Percentiles rank a stretch among this genome's conserved stretches.
These are phyloP conservation scores for Raphanus raphanistrum DNA, from an alignment of 345 rosid species.

Conservation along the genomic window DNA sequence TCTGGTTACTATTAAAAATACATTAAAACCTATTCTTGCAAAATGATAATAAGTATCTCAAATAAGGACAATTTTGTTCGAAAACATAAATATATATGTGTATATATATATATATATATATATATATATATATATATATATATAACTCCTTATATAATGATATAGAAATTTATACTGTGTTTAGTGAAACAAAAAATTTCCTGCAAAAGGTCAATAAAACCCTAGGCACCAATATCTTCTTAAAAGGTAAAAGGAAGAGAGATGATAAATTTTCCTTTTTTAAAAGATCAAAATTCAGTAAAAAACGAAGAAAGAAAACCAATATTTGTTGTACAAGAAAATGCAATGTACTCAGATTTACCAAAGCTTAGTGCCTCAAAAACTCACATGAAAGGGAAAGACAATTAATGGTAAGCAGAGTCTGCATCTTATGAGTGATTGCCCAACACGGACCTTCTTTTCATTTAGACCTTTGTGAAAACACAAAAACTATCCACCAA, in stretches of 20 bases:
- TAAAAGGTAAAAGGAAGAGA: background rate
- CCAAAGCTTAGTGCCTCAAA: constrained; percentile 30
- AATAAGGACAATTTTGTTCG: background rate
- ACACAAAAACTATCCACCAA: constrained; percentile 34
- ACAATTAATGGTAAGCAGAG: constrained; percentile 42
- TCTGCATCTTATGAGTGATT: constrained; percentile 42
- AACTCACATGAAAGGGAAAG: constrained; percentile 40
- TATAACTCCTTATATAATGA: background rate
- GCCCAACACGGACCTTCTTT: constrained; percentile 38
- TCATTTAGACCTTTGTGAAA: constrained; percentile 40
- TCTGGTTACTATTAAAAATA: background rate
- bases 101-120: background rate
- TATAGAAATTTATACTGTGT: background rate
- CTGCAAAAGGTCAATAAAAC: constrained; percentile 12
- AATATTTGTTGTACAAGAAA: constrained; percentile 7
- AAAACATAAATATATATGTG: background rate
- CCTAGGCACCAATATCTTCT: background rate
- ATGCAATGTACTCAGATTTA: constrained; percentile 7
- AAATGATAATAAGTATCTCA: background rate
- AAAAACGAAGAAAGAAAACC: constrained; percentile 13
- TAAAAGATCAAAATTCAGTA: constrained; percentile 21
- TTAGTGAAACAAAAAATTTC: constrained; percentile 16
- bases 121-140: background rate
- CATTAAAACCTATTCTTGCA: background rate
- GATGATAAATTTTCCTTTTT: constrained; percentile 20